phyloP scores from a whole-genome alignment of 306 rosid species.

The Casuarina equisetifolia region DNA sequence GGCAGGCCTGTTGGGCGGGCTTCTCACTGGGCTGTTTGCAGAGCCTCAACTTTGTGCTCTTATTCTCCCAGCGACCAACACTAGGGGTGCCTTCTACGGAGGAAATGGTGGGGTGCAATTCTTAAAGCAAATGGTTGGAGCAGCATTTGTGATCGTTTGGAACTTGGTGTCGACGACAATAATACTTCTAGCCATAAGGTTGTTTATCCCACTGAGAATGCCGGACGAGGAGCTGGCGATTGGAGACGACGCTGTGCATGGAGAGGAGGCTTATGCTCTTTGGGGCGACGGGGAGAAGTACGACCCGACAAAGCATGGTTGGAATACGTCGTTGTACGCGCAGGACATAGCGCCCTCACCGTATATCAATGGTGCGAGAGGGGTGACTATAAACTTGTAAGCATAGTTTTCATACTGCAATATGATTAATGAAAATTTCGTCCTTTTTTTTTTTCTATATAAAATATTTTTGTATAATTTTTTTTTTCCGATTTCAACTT shows the following conservation, averaged over 20 bases:
- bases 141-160: constrained; percentile 72
- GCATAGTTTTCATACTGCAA: too few relatives aligned
- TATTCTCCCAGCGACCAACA: constrained; percentile 44
- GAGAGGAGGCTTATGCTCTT: constrained; percentile 95
- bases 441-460: neutral
- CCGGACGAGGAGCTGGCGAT: constrained; percentile 73
- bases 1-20: constrained; percentile 89
- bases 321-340: constrained; percentile 20
- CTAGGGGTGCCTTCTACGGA: constrained; percentile 86
- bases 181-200: constrained; percentile 58
- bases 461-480: neutral
- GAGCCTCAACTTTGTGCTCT: constrained; percentile 78
- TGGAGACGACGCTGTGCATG: constrained; percentile 96
- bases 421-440: too few relatives aligned
- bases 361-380: constrained; percentile 87
- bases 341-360: constrained; percentile 49
- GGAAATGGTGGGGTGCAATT: constrained; percentile 70
- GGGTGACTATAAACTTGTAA: constrained; percentile 72
- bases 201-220: constrained; percentile 84
- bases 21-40: constrained; percentile 83
- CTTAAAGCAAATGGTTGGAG: constrained; percentile 75
- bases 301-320: constrained; percentile 79
- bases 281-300: constrained; percentile 98
- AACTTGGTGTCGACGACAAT: constrained; percentile 81
- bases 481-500: too few relatives aligned